Evolutionary conservation across 345 rosid genomes (phyloP).

Genomic region (Camelina neglecta): DNA sequence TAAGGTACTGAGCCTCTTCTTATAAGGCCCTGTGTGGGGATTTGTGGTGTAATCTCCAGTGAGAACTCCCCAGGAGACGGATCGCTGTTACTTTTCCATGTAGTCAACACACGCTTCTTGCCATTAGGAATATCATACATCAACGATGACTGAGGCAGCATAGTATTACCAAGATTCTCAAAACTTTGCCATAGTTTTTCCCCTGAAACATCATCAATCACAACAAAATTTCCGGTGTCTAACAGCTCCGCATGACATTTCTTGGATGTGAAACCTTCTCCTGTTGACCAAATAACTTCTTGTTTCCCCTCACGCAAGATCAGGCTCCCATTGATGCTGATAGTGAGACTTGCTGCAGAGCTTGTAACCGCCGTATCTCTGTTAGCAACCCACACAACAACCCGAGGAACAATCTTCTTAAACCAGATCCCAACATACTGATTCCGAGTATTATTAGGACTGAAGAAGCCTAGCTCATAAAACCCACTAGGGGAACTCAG

Average conservation of each 20-base stretch:
- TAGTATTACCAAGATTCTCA: slow-evolving; percentile 38
- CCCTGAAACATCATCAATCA: slow-evolving; percentile 35
- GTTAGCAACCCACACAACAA: slow-evolving; percentile 50
- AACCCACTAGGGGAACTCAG: slow-evolving; percentile 35
- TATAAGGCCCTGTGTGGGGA: slow-evolving; percentile 35
- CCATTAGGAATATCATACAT: slow-evolving; percentile 29
- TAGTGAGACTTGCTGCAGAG: slow-evolving; percentile 24
- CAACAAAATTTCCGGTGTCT: slow-evolving; percentile 40
- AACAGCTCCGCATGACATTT: slow-evolving; percentile 33
- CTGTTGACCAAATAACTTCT: slow-evolving; percentile 37
- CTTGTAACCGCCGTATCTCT: slow-evolving; percentile 30
- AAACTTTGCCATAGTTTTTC: slow-evolving; percentile 39
- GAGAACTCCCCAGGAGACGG: slow-evolving; percentile 38
- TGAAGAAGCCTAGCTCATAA: slow-evolving; percentile 52
- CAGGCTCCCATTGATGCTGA: slow-evolving; percentile 37
- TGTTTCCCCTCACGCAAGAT: slow-evolving; percentile 23
- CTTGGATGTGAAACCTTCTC: slow-evolving; percentile 15
- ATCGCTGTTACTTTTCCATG: slow-evolving; percentile 39
- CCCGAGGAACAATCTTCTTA: slow-evolving; percentile 34
- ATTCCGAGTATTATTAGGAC: slow-evolving; percentile 33
- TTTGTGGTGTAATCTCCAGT: slow-evolving; percentile 36
- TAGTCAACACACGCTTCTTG: slow-evolving; percentile 32
- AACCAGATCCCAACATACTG: slow-evolving; percentile 57
- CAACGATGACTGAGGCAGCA: slow-evolving; percentile 39
- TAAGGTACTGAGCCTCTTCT: slow-evolving; percentile 28